Conservation (phyloP, 1,284 basidiomycete genomes). For the Pseudomicrostroma phylloplanum region DNA sequence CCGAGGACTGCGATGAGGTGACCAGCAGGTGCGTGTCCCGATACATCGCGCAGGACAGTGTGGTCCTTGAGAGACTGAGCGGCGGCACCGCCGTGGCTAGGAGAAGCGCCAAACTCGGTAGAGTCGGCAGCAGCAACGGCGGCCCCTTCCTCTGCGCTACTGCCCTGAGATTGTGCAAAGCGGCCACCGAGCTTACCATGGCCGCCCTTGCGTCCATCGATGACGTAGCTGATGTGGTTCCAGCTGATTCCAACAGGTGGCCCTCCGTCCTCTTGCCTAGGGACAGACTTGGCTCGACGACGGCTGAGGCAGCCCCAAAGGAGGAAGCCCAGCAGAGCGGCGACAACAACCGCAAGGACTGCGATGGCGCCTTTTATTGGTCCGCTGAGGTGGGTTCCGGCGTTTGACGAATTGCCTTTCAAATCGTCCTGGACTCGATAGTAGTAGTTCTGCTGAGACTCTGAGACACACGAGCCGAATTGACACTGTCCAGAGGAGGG, state of each 20-base stretch:
- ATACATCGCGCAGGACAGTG: constrained; percentile 18
- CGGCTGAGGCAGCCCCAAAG: constrained; percentile 13
- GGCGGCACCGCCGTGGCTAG: neutral
- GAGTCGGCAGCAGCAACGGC: neutral
- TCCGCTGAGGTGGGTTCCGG: constrained; percentile 17
- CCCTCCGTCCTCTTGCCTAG: neutral
- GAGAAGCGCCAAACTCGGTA: neutral
- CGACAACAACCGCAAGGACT: constrained; percentile 27
- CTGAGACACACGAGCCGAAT: constrained; percentile 31
- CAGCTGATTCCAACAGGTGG: constrained; percentile 28
- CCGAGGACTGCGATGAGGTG: constrained; percentile 34
- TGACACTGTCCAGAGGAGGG: constrained; percentile 15
- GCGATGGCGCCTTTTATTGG: constrained; percentile 33
- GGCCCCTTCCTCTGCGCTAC: neutral
- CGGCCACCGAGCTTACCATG: no score
- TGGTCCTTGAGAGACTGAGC: neutral
- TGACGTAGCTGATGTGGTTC: constrained; percentile 24
- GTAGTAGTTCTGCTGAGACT: constrained; percentile 23
- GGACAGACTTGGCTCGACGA: neutral
- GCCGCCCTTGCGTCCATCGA: no score
- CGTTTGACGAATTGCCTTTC: neutral
- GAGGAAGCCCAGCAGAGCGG: constrained; percentile 19
- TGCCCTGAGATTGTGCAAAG: no score
- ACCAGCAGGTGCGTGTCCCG: constrained; percentile 26
- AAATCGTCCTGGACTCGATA: constrained; percentile 9